Conservation (phyloP, 2,329 filamentous ascomycete species). For the Colletotrichum zoysiae region DNA sequence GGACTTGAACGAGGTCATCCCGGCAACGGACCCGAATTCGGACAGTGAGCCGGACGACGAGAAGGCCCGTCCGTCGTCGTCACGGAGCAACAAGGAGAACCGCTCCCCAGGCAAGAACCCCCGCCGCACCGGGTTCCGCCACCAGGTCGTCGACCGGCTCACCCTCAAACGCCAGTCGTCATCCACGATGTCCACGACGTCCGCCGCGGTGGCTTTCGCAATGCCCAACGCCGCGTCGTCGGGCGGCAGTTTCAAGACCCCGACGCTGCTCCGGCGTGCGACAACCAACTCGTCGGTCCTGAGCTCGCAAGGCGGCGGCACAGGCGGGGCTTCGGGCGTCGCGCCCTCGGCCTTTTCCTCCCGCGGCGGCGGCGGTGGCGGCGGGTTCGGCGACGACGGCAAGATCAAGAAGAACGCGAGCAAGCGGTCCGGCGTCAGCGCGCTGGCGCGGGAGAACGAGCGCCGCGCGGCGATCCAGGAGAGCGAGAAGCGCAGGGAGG, state of each 20-base stretch:
- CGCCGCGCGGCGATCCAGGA: slow-evolving; percentile 66
- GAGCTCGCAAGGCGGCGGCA: slow-evolving; percentile 45
- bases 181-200: slow-evolving; percentile 49
- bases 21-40: slow-evolving; percentile 61
- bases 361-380: slow-evolving; percentile 34
- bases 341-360: slow-evolving; percentile 17
- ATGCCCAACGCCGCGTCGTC: slow-evolving; percentile 51
- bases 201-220: slow-evolving; percentile 68
- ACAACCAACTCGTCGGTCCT: slow-evolving; percentile 73
- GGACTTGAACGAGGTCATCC: slow-evolving; percentile 67
- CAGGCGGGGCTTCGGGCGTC: slow-evolving; percentile 27
- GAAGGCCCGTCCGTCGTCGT: slow-evolving; percentile 50
- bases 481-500: slow-evolving; percentile 69
- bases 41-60: slow-evolving; percentile 65
- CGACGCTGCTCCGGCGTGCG: slow-evolving; percentile 78
- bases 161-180: slow-evolving; percentile 71
- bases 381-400: slow-evolving; percentile 57
- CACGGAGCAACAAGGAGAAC: slow-evolving; percentile 65
- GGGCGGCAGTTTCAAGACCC: slow-evolving; percentile 71
- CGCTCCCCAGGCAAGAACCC: slow-evolving; percentile 48
- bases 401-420: slow-evolving; percentile 72
- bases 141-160: slow-evolving; percentile 78
- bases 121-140: slow-evolving; percentile 50
- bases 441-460: slow-evolving; percentile 71
- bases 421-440: slow-evolving; percentile 71